A percentile compares a stretch with the other conserved stretches of the same genome.
phyloP scores from a whole-genome alignment of 345 rosid species.

The Jatropha curcas region DNA sequence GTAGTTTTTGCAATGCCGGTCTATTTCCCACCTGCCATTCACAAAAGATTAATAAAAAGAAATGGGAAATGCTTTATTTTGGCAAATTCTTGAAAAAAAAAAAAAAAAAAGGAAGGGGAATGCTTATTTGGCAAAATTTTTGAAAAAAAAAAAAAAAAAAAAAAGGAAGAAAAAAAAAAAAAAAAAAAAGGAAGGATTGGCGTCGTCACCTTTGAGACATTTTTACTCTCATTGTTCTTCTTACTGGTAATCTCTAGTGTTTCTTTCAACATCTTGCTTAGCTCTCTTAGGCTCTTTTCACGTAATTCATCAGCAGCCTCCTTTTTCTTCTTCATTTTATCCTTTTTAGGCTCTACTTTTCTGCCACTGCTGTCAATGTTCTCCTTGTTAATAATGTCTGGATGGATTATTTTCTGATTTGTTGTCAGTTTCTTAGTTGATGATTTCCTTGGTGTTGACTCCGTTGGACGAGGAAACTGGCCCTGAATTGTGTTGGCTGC shows the following conservation, averaged over 20 bases:
- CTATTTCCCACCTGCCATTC: slow-evolving; percentile 5
- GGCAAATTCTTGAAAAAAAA: not conserved
- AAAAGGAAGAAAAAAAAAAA: no score
- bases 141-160: no score
- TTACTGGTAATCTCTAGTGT: slow-evolving; percentile 26
- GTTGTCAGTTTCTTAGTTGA: slow-evolving; percentile 31
- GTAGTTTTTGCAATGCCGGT: not conserved
- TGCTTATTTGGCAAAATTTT: no score
- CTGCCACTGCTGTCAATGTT: slow-evolving; percentile 25
- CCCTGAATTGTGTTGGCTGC: slow-evolving; percentile 36
- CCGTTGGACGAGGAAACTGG: slow-evolving; percentile 26
- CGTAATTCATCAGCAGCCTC: slow-evolving; percentile 15
- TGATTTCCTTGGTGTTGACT: not conserved
- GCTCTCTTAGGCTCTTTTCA: slow-evolving; percentile 44
- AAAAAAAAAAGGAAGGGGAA: no score
- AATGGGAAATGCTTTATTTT: no score
- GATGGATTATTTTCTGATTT: slow-evolving; percentile 17
- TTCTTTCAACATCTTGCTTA: slow-evolving; percentile 45
- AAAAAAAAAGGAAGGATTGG: not conserved
- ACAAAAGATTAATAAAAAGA: no score
- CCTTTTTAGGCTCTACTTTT: slow-evolving; percentile 19
- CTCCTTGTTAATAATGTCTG: slow-evolving; percentile 39
- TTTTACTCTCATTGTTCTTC: slow-evolving; percentile 20
- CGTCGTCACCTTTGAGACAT: slow-evolving; percentile 11
- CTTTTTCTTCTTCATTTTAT: slow-evolving; percentile 23